Evolutionary conservation across 306 rosid species (phyloP).

Genomic region (Trichosanthes cucumerina): DNA sequence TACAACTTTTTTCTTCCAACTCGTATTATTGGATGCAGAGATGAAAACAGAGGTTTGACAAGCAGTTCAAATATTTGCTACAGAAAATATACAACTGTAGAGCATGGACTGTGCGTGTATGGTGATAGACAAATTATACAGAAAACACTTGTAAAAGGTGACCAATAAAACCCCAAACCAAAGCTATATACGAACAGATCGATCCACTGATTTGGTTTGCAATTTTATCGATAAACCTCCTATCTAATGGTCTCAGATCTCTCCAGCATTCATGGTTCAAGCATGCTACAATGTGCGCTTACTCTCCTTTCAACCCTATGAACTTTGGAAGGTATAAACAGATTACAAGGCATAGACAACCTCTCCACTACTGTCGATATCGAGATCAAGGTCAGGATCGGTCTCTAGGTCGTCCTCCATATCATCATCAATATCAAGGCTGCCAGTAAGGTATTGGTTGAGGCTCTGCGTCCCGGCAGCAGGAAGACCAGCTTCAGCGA

Average conservation of each 20-base stretch:
- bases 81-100: not conserved
- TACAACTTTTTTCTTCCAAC: not conserved
- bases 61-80: constrained; percentile 3
- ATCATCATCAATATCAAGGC: constrained; percentile 84
- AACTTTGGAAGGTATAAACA: not conserved
- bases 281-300: not conserved
- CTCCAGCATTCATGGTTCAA: not conserved
- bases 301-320: not conserved
- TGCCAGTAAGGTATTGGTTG: constrained; percentile 63
- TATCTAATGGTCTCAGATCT: not conserved
- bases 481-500: constrained; percentile 70
- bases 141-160: not conserved
- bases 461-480: constrained; percentile 59
- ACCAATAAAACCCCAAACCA: not conserved
- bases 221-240: not conserved
- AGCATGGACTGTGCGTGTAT: not conserved
- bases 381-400: constrained; percentile 59
- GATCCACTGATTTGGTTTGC: not conserved
- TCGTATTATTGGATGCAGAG: constrained; percentile 4
- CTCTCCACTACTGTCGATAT: constrained; percentile 88
- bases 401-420: constrained; percentile 83
- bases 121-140: not conserved
- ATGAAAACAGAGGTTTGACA: not conserved
- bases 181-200: not conserved
- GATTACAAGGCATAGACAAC: constrained; percentile 73